phyloP scores from a whole-genome alignment of 495 filamentous ascomycete species.

The Penicillium manginii region DNA sequence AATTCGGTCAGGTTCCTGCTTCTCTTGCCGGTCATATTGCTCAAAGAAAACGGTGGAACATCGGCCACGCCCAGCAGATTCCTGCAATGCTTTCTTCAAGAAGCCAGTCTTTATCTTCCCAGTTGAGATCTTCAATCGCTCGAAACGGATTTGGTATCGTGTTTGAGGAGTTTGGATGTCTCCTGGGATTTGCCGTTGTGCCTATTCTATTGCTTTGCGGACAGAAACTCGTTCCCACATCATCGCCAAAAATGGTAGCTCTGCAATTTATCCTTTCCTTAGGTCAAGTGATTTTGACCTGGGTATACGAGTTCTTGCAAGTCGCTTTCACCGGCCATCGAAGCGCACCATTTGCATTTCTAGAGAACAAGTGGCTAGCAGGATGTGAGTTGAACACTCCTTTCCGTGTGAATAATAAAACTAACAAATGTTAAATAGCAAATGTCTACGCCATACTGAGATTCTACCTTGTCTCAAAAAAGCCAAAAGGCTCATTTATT shows the following conservation, averaged over 20 bases:
- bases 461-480: conserved; percentile 35
- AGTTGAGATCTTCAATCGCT: conserved; percentile 32
- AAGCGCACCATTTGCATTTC: conserved; percentile 30
- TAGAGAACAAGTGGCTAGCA: conserved; percentile 43
- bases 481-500: conserved; percentile 43
- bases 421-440: conserved; percentile 15
- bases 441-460: conserved; percentile 32
- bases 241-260: conserved; percentile 7
- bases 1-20: conserved; percentile 56
- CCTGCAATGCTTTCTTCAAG: conserved; percentile 20
- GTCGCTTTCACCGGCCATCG: conserved; percentile 20
- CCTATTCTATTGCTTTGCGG: conserved; percentile 27
- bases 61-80: conserved; percentile 42
- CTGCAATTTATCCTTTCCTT: conserved; percentile 26
- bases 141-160: conserved; percentile 32
- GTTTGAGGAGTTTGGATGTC: conserved; percentile 18
- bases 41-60: conserved; percentile 52
- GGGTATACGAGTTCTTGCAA: conserved; percentile 34
- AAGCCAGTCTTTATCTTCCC: conserved; percentile 15
- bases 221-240: conserved; percentile 18
- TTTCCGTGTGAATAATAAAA: neutral
- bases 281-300: conserved; percentile 22
- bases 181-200: conserved; percentile 26
- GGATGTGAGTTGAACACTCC: conserved; percentile 21
- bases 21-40: conserved; percentile 52